phyloP scores from a whole-genome alignment of 192 early-diverging fungal genomes.

The Funneliformis mosseae region DNA sequence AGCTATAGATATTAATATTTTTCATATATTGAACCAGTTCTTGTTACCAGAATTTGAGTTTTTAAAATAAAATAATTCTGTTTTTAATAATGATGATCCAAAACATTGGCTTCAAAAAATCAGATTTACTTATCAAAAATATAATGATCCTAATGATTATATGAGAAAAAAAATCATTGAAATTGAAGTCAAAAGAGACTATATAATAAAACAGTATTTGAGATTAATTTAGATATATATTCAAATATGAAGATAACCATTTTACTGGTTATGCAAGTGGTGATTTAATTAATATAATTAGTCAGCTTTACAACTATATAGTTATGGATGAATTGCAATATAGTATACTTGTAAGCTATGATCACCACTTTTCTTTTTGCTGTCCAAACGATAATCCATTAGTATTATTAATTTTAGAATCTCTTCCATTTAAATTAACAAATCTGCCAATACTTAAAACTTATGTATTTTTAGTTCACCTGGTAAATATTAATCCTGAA shows the following conservation, averaged over 20 bases:
- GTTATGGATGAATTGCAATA: constrained; percentile 26
- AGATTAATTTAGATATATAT: constrained; percentile 1
- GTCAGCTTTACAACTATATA: constrained; percentile 29
- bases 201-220: constrained; percentile 7
- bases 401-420: constrained; percentile 18
- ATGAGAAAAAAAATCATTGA: constrained; percentile 16
- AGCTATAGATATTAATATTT: constrained; percentile 29
- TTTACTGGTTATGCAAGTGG: constrained; percentile 25
- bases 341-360: constrained; percentile 22
- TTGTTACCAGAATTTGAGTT: constrained; percentile 23
- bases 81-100: constrained; percentile 26
- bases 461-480: constrained; percentile 23
- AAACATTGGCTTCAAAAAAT: constrained; percentile 19
- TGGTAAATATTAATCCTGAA: constrained; percentile 15
- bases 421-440: constrained; percentile 13
- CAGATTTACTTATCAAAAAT: constrained; percentile 26
- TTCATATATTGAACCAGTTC: constrained; percentile 25
- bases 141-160: constrained; percentile 22
- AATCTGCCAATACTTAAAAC: constrained; percentile 25
- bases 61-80: constrained; percentile 28
- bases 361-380: constrained; percentile 8
- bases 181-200: constrained; percentile 23
- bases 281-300: constrained; percentile 22
- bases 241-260: background rate
- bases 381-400: constrained; percentile 24